Evolutionary conservation across 495 filamentous ascomycete genomes (phyloP).

Genomic region (Talaromyces liani): DNA sequence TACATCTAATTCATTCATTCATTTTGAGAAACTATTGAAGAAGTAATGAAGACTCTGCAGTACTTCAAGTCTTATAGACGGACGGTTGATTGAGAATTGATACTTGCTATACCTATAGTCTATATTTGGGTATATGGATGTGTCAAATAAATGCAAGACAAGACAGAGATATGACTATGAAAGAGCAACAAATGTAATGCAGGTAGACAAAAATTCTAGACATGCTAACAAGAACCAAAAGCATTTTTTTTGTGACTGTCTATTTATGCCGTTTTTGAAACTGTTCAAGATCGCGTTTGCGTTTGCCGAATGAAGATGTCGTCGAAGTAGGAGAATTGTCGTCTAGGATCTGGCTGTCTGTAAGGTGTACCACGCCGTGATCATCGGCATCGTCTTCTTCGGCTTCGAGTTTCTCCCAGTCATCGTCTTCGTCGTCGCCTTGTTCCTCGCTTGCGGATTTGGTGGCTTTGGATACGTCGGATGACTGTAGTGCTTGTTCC

Average conservation of each 20-base stretch:
- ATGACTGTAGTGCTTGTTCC: not conserved
- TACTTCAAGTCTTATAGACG: not conserved
- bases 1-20: conserved; percentile 2
- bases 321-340: conserved; percentile 1
- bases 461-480: not conserved
- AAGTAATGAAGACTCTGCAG: not conserved
- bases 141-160: conserved; percentile 1
- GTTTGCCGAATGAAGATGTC: conserved; percentile 15
- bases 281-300: conserved; percentile 30
- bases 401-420: conserved; percentile 40
- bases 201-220: conserved; percentile 2
- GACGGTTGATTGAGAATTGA: not conserved
- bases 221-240: not conserved
- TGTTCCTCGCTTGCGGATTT: not conserved
- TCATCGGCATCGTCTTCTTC: conserved; percentile 29
- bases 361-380: conserved; percentile 26
- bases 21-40: not conserved
- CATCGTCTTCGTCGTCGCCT: conserved; percentile 22
- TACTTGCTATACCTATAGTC: not conserved
- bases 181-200: conserved; percentile 1
- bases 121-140: conserved; percentile 3
- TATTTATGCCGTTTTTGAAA: not conserved
- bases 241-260: not conserved
- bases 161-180: not conserved
- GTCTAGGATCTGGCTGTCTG: conserved; percentile 26